A percentile compares a stretch with the other conserved stretches of the same genome.
Evolutionary conservation across 495 filamentous ascomycete species (phyloP).

Genomic region (Neurospora sp.): DNA sequence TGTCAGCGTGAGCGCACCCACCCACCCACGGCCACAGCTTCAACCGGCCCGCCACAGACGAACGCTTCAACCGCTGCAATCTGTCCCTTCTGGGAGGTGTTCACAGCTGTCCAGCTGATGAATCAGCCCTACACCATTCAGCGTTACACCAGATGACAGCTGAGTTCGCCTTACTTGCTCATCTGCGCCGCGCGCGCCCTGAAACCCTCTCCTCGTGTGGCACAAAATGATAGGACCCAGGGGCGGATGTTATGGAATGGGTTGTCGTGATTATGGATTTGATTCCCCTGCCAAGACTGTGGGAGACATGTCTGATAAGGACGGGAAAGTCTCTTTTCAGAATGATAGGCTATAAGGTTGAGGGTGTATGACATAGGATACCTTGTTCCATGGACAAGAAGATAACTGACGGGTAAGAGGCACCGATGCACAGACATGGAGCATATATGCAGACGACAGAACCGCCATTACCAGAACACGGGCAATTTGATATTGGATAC

Average conservation of each 20-base stretch:
- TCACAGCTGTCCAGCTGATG: not conserved
- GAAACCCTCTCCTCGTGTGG: not conserved
- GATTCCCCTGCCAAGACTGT: not conserved
- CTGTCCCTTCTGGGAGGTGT: not conserved
- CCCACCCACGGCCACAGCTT: not conserved
- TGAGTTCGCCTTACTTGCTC: not conserved
- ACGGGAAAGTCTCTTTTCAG: not conserved
- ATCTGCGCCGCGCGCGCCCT: not conserved
- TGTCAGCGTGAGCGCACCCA: not conserved
- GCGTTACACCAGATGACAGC: not conserved
- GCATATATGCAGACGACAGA: too few species aligned
- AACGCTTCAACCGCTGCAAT: not conserved
- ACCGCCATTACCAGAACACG: too few species aligned
- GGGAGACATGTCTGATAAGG: not conserved
- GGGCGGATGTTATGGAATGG: not conserved
- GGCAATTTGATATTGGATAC: not conserved
- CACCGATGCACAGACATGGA: not conserved
- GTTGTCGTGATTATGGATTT: not conserved
- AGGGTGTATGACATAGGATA: not conserved
- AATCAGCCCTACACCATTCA: not conserved
- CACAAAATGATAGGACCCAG: not conserved
- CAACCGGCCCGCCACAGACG: not conserved
- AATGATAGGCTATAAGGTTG: not conserved
- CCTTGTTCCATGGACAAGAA: not conserved
- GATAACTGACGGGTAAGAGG: not conserved